Conservation (phyloP, 306 rosid genomes). For the Luffa aegyptiaca region DNA sequence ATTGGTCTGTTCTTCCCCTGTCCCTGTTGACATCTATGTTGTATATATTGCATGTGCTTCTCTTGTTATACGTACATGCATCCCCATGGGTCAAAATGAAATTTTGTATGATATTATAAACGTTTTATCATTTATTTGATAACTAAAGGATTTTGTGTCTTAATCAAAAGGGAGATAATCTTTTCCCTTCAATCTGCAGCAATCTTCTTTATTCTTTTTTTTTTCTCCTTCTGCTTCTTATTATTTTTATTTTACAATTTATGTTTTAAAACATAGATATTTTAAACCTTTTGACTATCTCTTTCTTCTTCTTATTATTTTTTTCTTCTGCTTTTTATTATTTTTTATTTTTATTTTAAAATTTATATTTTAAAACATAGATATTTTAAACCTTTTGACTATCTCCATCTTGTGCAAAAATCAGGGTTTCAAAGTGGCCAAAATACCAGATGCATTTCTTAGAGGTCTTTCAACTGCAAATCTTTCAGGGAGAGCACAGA, state of each 20-base stretch:
- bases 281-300: conserved; percentile 4
- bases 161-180: neutral
- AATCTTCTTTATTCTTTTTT: neutral
- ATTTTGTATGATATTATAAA: neutral
- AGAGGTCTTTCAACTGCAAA: conserved; percentile 61
- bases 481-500: conserved; percentile 65
- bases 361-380: neutral
- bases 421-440: conserved; percentile 27
- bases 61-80: neutral
- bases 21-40: neutral
- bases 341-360: neutral
- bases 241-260: neutral
- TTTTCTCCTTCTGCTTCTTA: neutral
- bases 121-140: neutral
- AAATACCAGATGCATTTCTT: conserved; percentile 46
- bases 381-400: neutral
- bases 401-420: neutral
- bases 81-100: neutral
- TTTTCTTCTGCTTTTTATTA: neutral
- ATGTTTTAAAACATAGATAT: neutral
- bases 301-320: neutral
- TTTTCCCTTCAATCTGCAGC: neutral
- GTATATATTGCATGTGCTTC: neutral
- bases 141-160: neutral
- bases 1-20: neutral